Conservation (phyloP, 169 alveolate genomes). For the Prorocentrum cordatum region DNA sequence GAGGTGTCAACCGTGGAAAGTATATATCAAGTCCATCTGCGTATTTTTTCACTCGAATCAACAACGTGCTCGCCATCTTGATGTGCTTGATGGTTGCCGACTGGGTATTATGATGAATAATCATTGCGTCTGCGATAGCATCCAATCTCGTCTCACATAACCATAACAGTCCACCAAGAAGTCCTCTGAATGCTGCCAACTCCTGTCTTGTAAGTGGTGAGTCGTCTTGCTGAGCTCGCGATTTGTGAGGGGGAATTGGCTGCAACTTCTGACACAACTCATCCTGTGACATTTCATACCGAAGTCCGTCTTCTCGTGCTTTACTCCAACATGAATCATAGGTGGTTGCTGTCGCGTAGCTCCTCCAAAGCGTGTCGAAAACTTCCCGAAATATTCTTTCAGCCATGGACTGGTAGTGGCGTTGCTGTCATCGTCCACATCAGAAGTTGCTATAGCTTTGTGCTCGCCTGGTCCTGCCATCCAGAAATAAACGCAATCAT, state of each 20-base stretch:
- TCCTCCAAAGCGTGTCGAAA: background rate
- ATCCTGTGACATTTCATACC: background rate
- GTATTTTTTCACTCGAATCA: no score
- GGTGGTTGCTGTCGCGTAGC: background rate
- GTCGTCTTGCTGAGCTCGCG: background rate
- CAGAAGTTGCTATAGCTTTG: background rate
- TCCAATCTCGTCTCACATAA: background rate
- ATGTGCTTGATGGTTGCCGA: no score
- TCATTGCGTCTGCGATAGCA: background rate
- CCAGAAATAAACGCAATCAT: background rate
- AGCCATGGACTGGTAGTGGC: background rate
- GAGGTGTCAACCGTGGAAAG: no score
- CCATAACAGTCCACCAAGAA: background rate
- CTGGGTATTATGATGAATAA: no score
- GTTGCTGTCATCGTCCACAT: background rate
- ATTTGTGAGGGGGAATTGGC: background rate
- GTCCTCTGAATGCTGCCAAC: background rate
- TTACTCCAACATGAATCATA: background rate
- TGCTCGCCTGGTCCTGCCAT: background rate
- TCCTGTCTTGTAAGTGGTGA: background rate
- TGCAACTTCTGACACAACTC: background rate
- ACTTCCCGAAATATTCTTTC: background rate
- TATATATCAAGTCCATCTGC: no score
- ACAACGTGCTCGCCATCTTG: no score
- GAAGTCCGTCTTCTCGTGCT: background rate